Evolutionary conservation across 2,329 filamentous ascomycete genomes (phyloP).

Genomic region (Colletotrichum sp.): DNA sequence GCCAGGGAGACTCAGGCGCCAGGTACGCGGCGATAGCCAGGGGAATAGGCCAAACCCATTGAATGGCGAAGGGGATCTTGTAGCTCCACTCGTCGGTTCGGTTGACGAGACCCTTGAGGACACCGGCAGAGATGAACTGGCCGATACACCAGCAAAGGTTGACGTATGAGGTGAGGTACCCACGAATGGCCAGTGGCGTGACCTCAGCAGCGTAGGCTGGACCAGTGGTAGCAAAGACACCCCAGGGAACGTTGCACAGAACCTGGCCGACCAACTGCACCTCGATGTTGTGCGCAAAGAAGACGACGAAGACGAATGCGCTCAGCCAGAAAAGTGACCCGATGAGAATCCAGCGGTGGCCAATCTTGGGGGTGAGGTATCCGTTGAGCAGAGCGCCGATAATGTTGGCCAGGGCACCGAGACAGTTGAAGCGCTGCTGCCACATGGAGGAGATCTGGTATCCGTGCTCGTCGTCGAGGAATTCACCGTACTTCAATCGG

Average conservation of each 20-base stretch:
- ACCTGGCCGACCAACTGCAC: slow-evolving; percentile 50
- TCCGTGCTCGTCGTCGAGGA: slow-evolving; percentile 32
- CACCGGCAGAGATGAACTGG: slow-evolving; percentile 45
- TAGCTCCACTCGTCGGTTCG: slow-evolving; percentile 39
- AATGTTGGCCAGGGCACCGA: slow-evolving; percentile 39
- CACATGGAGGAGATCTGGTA: slow-evolving; percentile 55
- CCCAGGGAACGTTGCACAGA: slow-evolving; percentile 50
- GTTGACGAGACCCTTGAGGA: slow-evolving; percentile 42
- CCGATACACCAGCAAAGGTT: slow-evolving; percentile 50
- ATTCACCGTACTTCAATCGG: slow-evolving; percentile 44
- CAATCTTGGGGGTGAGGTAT: slow-evolving; percentile 43
- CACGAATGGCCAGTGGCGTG: slow-evolving; percentile 44
- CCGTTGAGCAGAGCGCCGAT: slow-evolving; percentile 47
- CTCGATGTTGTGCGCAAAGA: slow-evolving; percentile 50
- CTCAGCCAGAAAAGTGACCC: slow-evolving; percentile 42
- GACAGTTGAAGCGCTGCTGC: slow-evolving; percentile 53
- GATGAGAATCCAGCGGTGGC: slow-evolving; percentile 50
- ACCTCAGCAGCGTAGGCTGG: slow-evolving; percentile 50
- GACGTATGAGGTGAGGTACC: slow-evolving; percentile 46
- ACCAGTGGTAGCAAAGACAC: slow-evolving; percentile 48
- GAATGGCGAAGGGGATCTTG: slow-evolving; percentile 43
- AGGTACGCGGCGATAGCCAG: slow-evolving; percentile 34
- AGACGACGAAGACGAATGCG: slow-evolving; percentile 51
- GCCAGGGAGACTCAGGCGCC: slow-evolving; percentile 43
- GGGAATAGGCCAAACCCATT: slow-evolving; percentile 42